Base-by-base conservation (phyloP, 371 early-diverging fungal genomes). In the Mucor sp. region DNA sequence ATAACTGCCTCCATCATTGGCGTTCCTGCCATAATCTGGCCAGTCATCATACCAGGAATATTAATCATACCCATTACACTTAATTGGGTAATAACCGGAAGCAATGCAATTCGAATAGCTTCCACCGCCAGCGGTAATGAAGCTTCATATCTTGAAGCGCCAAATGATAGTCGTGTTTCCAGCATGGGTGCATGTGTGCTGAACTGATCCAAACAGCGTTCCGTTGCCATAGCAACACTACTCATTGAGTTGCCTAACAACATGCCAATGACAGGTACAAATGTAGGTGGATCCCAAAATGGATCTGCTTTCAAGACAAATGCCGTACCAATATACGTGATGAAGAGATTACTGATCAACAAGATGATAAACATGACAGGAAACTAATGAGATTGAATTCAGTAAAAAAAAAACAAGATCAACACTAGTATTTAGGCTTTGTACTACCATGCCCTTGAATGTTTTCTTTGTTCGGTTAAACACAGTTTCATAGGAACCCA, bases 1-100 rank as follows among this genome's bases (percentile, higher is more conserved):
- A 87, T 75, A 8, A 89, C 92, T 0, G 96, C 95, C 58, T 93
- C 87, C 68, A 85, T 82, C 58, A 94, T 91, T 4, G 87, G 83
- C 0, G 90, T 89, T 9, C 96, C 96, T 28, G 93, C 94, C 68
- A 95, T 84, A 58, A 95, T 86, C 72, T 94, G 94, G 57, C 96
- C 96, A 0, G 92, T 92, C 96, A 95, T 95, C 86, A 92, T 90
- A 25, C 94, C 95, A 0, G 96, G 96, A 58, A 95, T 95, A 41
- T 93, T 92, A 35, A 95, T 92, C 70, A 95, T 77, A 2, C 95
- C 96, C 70, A 93, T 92, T 44, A 94, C 89, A 67, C 91, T 85
- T 88, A 95, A 89, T 21, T 88, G 85, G 67, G 93, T 94, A 44
- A 96, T 86, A 0, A 91, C 87, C 2, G 96, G 96, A 47, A 94